Base-by-base conservation (phyloP, 768 basidiomycete genomes). In the Flagelloscypha sp. region DNA sequence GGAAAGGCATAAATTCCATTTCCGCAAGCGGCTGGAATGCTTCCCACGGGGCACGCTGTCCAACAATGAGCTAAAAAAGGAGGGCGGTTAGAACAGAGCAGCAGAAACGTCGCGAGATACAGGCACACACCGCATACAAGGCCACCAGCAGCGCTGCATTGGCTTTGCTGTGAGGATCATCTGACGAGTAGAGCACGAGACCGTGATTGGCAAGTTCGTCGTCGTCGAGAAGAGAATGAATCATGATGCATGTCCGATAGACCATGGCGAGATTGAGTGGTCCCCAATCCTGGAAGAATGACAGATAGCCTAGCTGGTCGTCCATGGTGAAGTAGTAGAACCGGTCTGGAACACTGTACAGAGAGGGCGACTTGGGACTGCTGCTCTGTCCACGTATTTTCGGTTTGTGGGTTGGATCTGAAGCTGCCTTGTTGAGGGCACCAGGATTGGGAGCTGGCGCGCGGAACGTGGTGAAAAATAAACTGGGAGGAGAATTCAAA, bases 111-210 rank as follows among this genome's bases (percentile, higher is more conserved):
- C 30, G 30, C 40, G 24, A 30, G 31, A 32, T 35, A 18, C 28
- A 16, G 22, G 24, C 30, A 70, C 89, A 42, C 50, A 97, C 94
- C 33, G 86, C 77, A 55, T 89, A 98, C 30, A 98, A 74, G 8
- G 92, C 82, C 68, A 97, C 85, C 18, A 98, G 63, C n/a, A 98
- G 62, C 1, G 92, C 92, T 5, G 94, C 88, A 51, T 97, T 98
- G 5, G 90, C 87, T 56, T 97, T 98, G 46, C 72, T 69, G 48
- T 78, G 76, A 5, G 92, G 81, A 48, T 92, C 86, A 50, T 78
- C 72, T 13, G 86, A 82, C 9, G 92, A 82, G 59, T 94, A 98
- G 11, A 99, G 67, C 8, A 93, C 82, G 9, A 95, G 67, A 42
- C 83, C 71, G 48, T 86, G 73, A n/a, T 72, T 66, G 11, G 66